Base-by-base conservation (phyloP, 1,284 basidiomycete species). In the Leccinum subatratum region DNA sequence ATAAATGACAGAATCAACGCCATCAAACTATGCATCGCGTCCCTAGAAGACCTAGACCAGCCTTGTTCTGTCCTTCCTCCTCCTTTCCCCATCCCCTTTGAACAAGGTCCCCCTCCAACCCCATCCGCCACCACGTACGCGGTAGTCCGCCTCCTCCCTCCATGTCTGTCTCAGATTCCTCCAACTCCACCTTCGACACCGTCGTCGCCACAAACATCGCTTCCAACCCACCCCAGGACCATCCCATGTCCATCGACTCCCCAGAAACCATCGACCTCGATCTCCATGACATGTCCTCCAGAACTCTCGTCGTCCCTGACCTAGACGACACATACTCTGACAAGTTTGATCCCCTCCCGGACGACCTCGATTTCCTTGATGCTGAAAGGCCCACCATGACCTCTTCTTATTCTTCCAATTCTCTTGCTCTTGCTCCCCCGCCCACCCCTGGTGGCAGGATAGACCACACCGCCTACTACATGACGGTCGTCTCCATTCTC, bases 401-500 rank as follows among this genome's bases (percentile, higher is more conserved):
- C 34, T n/a, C 6, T 11, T 54, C 69, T 6, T 39, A 66, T n/a
- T 59, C 68, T n/a, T 62, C 70, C 2, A 22, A 28, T 1, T 59
- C 64, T 39, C 25, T 34, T 54, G 37, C 64, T 37, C 39, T 12
- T 1, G 3, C 72, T 12, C 42, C 72, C 16, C 3, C 45, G 3
- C 51, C 51, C 51, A 54, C 51, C 51, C 48, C 51, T 16, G 14
- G 14, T 54, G 51, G 51, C 14, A 54, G 51, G 51, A 25, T 54
- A 25, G 51, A 54, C 22, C 51, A 54, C 51, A 54, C 51, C 4
- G 6, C 51, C 22, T 76, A 84, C 70, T 86, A 86, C 68, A 66
- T 66, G 4, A 90, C 95, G 72, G 83, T 94, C 54, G 80, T 83
- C 68, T 79, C 81, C 14, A 85, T 86, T 12, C 81, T 98, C 22